Evolutionary conservation across 179 eudicot genomes (phyloP), one percentile per base, ranked within the genome.

Genomic region (Pouteria campechiana): DNA sequence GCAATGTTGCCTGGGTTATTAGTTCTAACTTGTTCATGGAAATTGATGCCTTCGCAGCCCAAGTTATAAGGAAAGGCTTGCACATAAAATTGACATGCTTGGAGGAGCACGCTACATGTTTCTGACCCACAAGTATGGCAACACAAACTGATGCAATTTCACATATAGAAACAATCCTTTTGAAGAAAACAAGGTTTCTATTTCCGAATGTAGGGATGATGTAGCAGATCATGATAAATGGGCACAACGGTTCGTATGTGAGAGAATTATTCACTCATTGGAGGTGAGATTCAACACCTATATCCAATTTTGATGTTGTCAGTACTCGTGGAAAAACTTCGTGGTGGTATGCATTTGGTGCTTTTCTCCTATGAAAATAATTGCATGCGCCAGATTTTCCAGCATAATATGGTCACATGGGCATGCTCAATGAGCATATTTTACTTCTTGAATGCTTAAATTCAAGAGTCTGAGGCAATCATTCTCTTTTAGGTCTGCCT

Each of bases 91-190:
- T 31, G 61, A 61, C 46, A 58, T 28, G 48, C 28, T 73, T 63
- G 79, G 79, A 58, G 79, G 79, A 41, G 72, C 51, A 14, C 64
- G 66, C 21, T 69, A 52, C 64, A 69, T 69, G 79, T 73, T 73
- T 44, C 75, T 73, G 42, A 73, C 72, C 54, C 79, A 73, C 64
- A 61, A 25, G 79, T 65, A 64, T 16, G 59, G 37, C 28, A 18
- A 32, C 6, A 23, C 14, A n/a, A 29, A 15, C 48, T 20, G 11
- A 25, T 25, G 1, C 17, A 10, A 25, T 7, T 25, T 18, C 33
- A 23, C 8, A 27, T 52, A 4, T 3, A 16, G 23, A 29, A 13
- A 9, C 42, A 33, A 11, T 32, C 3, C n/a, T n/a, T n/a, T 45
- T 32, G n/a, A n/a, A 13, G 23, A 17, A 41, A 18, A 25, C 12